Base-by-base conservation (phyloP, 2,329 filamentous ascomycete genomes). In the Colletotrichum sidae region DNA sequence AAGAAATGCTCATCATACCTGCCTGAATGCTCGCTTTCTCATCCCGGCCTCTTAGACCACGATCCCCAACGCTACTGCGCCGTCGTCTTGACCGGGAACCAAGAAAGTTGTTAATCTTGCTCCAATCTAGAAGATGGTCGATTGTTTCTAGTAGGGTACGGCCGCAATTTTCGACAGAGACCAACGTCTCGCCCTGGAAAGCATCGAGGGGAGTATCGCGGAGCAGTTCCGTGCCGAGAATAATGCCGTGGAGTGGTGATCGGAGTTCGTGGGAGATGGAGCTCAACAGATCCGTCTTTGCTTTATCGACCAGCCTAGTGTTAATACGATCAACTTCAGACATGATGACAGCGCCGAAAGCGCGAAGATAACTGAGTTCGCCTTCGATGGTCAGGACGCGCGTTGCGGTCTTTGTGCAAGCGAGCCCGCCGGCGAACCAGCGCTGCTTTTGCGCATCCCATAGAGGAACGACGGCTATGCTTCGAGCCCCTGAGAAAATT, bases 201-300 rank as follows among this genome's bases (percentile, higher is more conserved):
- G 76, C 74, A 47, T 77, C 77, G 33, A 87, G 75, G 0, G 75
- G 65, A 0, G 84, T 86, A 13, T 87, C 84, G 4, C 81, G 79
- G 0, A 89, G 70, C 4, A 88, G 73, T 67, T 88, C 85, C 1
- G 81, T 78, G 55, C 78, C 86, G 0, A 85, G 82, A 0, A 90
- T 74, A 38, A 90, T 83, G 2, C 87, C 88, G 60, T 90, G 87
- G 1, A 90, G 76, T 0, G 88, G 88, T 2, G 84, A 87, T 5
- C 88, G 80, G 12, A 90, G 74, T 70, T 90, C 88, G 69, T 90
- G 88, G 4, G 84, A 87, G 6, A 90, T 82, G 1, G 84, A 88
- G 0, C 85, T 84, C 8, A 90, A 80, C 41, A 88, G 84, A 61
- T 88, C 86, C 1, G 83, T 82, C 71, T 88, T 88, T 38, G 84